These are phyloP conservation scores for Loxodes magnus DNA, from an alignment of 73 alveolate genomes.

Conservation along the genomic window DNA sequence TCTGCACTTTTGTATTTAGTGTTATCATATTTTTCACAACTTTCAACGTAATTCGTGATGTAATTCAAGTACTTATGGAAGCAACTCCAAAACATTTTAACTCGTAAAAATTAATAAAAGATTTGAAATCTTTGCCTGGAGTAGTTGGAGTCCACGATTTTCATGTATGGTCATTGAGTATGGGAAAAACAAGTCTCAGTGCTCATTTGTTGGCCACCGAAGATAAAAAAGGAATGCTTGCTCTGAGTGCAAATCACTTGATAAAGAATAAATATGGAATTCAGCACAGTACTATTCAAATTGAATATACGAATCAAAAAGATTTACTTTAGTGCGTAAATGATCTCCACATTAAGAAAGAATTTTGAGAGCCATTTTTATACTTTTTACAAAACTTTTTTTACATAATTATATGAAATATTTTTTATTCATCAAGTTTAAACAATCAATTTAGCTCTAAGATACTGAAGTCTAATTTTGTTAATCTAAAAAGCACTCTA, in stretches of 20 bases:
- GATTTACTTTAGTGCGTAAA: no score
- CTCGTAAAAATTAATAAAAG: slow-evolving; percentile 15
- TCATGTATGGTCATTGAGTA: slow-evolving; percentile 85
- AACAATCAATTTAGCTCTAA: no score
- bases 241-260: no score
- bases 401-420: no score
- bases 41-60: slow-evolving; percentile 65
- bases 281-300: slow-evolving; percentile 22
- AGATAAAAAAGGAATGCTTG: slow-evolving; percentile 10
- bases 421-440: no score
- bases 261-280: slow-evolving; percentile 20
- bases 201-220: slow-evolving; percentile 45
- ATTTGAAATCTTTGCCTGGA: slow-evolving; percentile 18
- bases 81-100: slow-evolving; percentile 62
- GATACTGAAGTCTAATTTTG: no score
- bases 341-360: no score
- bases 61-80: slow-evolving; percentile 82
- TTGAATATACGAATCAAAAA: no score
- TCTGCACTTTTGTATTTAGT: slow-evolving; percentile 80
- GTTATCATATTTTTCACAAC: slow-evolving; percentile 82
- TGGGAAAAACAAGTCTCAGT: slow-evolving; percentile 62
- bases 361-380: no score
- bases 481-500: no score
- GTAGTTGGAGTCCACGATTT: slow-evolving; percentile 77
- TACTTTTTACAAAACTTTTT: no score